phyloP scores from a whole-genome alignment of 2,329 filamentous ascomycete genomes.

The Penicillium verrucosum region DNA sequence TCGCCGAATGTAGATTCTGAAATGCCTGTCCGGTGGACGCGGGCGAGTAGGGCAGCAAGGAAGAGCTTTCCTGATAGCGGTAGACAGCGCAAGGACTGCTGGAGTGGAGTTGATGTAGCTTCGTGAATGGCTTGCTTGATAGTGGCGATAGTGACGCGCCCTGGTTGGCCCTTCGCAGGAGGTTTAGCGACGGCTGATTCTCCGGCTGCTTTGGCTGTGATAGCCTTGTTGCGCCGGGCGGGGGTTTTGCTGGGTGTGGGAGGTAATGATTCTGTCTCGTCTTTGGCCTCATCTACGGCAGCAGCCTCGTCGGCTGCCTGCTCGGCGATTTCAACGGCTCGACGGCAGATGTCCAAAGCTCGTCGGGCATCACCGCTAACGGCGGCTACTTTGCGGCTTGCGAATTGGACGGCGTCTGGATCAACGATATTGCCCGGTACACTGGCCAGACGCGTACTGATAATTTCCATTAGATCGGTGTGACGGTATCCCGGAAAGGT shows the following conservation, averaged over 20 bases:
- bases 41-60: constrained; percentile 74
- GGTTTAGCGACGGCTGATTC: constrained; percentile 20
- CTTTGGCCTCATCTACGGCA: constrained; percentile 19
- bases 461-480: constrained; percentile 95
- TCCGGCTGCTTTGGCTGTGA: constrained; percentile 7
- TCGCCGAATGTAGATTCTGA: constrained; percentile 86
- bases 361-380: constrained; percentile 91
- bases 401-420: constrained; percentile 90
- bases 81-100: constrained; percentile 79
- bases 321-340: constrained; percentile 93
- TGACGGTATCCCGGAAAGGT: constrained; percentile 97
- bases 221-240: constrained; percentile 28
- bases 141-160: constrained; percentile 81
- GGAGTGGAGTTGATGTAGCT: constrained; percentile 86
- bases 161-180: constrained; percentile 31
- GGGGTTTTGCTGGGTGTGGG: constrained; percentile 46
- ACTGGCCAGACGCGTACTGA: constrained; percentile 85
- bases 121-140: constrained; percentile 94
- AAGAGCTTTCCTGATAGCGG: constrained; percentile 81
- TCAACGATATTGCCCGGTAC: constrained; percentile 89
- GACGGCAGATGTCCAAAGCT: constrained; percentile 89
- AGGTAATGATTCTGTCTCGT: constrained; percentile 37
- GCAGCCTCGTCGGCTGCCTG: constrained; percentile 54
- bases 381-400: constrained; percentile 91
- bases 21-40: constrained; percentile 77